Evolutionary conservation across 179 eudicot genomes (phyloP), one percentile per base, ranked within the genome.

Genomic region (Beta corolliflora): DNA sequence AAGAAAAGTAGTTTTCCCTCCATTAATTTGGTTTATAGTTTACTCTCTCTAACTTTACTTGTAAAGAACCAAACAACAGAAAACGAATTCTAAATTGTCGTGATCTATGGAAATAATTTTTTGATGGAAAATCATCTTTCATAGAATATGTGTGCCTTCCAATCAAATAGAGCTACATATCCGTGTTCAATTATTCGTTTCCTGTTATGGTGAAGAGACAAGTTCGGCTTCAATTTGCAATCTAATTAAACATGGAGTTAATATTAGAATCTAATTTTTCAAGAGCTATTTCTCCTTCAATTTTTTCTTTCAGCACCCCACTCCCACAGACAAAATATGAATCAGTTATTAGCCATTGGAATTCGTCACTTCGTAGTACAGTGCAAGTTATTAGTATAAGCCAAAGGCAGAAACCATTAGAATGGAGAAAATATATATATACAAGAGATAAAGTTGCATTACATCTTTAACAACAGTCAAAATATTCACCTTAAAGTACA

Each of bases 401-500:
- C 25, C 23, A 19, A 60, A 60, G 64, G 64, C 6, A 7, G 25
- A 6, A 60, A 60, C 64, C 64, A 60, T 15, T n/a, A 3, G 7
- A 58, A 18, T 60, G 2, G 25, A 8, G 2, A n/a, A 60, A 60
- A n/a, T n/a, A n/a, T 5, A 60, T 60, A 9, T 5, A 60, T 15
- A 19, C 21, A 56, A 31, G 23, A 74, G 55, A 63, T 25, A 55
- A 75, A 56, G 9, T 56, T 29, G 61, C 0, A 0, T 5, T 7
- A 0, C 54, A 36, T 5, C 21, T 9, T 59, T 54, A 7, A 71
- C n/a, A n/a, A n/a, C 50, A 53, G 56, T 58, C 53, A 58, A 58
- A 23, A 80, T 82, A 81, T 86, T 83, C 52, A 95, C 99, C 97
- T 96, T 96, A n/a, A 96, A 84, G 83, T 96, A 96, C 77, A 82